Evolutionary conservation across 441 rosid species (phyloP).

Genomic region (Brassica balearica): DNA sequence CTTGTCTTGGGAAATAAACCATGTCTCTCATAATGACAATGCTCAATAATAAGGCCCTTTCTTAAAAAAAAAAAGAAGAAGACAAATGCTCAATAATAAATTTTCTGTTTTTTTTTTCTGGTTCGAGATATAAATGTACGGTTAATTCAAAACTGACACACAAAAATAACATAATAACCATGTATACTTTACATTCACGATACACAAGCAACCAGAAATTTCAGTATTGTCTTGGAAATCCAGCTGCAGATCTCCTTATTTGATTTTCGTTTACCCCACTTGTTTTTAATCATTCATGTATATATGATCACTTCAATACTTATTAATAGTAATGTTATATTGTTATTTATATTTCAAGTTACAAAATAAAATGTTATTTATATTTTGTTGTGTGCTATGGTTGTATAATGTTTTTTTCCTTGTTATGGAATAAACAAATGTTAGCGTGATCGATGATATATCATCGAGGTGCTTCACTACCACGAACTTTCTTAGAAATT

Average conservation of each 20-base stretch:
- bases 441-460: no score
- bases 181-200: constrained; percentile 36
- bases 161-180: constrained; percentile 31
- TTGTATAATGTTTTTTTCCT: no score
- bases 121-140: neutral
- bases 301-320: constrained; percentile 28
- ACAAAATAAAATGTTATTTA: neutral
- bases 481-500: constrained; percentile 44
- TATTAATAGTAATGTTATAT: constrained; percentile 4
- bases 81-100: neutral
- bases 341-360: no score
- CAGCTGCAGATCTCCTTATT: constrained; percentile 23
- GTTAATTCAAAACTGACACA: constrained; percentile 26
- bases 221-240: constrained; percentile 38
- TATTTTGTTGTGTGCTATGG: constrained; percentile 24
- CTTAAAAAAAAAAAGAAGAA: no score
- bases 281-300: constrained; percentile 2
- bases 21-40: constrained; percentile 42
- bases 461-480: constrained; percentile 43
- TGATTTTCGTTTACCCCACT: constrained; percentile 3
- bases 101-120: neutral
- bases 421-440: no score
- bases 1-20: constrained; percentile 48
- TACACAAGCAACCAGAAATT: constrained; percentile 42
- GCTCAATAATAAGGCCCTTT: neutral